Evolutionary conservation across 768 basidiomycete species (phyloP), one percentile per base, ranked within the genome.

Genomic region (Leucocoprinus leucothites): DNA sequence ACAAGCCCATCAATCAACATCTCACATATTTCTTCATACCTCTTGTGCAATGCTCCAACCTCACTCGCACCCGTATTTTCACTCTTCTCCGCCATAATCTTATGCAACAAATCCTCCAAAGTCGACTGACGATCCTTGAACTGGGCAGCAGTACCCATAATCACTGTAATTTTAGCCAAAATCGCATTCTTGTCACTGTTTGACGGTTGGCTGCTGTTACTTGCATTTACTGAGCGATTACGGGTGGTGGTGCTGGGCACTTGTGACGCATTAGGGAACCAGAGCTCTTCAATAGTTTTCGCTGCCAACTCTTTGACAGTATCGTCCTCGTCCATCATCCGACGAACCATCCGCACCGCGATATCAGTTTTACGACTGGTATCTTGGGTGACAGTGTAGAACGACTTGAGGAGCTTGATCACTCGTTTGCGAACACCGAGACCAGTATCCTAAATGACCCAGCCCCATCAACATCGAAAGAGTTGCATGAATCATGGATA

Each of bases 241-340:
- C 80, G 85, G 57, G 70, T 53, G 40, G 71, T 61, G 7, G 72
- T 67, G 0, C 75, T 69, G 9, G 69, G 60, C 3, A 63, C 43
- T 38, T 38, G 38, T 16, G 40, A 25, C 7, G 61, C 25, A 19
- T 68, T 71, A 41, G 80, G 77, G 65, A 98, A 96, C 91, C 94
- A 94, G 3, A 98, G 72, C 59, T 98, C 95, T 61, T 95, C 93
- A 35, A 98, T 71, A 0, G 92, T 86, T 67, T 93, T 95, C 61
- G 90, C 74, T 0, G 96, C 93, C 14, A 98, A 80, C 50, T 98
- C 96, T 75, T 91, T 96, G 59, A 99, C 92, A 0, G 85, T 85
- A 44, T 98, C 94, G 65, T 99, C 97, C 65, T 97, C 94, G 61
- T 99, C 97, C 40, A 87, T 67, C 77, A 94, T 89, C 13, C 95